Conservation (phyloP, 176 grass and related monocot genomes). For the Paspalum notatum region DNA sequence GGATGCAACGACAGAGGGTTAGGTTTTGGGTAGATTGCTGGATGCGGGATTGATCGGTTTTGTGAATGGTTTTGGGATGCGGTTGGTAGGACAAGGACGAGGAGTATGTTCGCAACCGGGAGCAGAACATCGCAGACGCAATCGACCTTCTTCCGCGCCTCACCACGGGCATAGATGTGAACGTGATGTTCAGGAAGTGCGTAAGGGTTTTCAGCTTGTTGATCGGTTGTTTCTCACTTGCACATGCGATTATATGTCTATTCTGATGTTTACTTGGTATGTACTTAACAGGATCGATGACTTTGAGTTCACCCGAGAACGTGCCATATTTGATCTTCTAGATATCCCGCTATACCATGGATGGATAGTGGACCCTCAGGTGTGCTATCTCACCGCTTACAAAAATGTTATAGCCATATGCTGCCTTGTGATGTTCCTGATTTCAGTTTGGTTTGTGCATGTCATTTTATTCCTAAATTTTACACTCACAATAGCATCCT, state of each 20-base stretch:
- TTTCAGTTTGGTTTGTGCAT: not conserved
- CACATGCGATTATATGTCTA: not conserved
- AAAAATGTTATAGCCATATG: not conserved
- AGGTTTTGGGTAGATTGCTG: not conserved
- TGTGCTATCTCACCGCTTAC: not conserved
- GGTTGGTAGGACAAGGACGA: slow-evolving; percentile 66
- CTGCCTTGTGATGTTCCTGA: slow-evolving; percentile 5
- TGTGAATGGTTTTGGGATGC: not conserved
- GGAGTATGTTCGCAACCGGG: slow-evolving; percentile 72
- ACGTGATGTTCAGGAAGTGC: slow-evolving; percentile 92
- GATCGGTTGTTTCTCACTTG: not conserved
- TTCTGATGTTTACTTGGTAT: slow-evolving; percentile 18
- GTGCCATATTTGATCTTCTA: slow-evolving; percentile 97
- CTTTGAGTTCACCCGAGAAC: slow-evolving; percentile 95
- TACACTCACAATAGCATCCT: not conserved
- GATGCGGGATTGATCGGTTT: not conserved
- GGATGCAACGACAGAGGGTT: not conserved
- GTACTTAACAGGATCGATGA: slow-evolving; percentile 72
- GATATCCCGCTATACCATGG: slow-evolving; percentile 94
- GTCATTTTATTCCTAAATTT: slow-evolving; percentile 2
- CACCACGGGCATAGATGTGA: slow-evolving; percentile 83
- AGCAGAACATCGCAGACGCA: slow-evolving; percentile 83
- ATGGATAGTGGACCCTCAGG: slow-evolving; percentile 99
- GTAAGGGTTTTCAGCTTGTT: slow-evolving; percentile 28
- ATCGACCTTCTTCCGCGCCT: slow-evolving; percentile 86